A percentile compares a stretch with the other conserved stretches of the same genome.
Evolutionary conservation across 371 early-diverging fungal genomes (phyloP).

Genomic region (Mortierella sp.): DNA sequence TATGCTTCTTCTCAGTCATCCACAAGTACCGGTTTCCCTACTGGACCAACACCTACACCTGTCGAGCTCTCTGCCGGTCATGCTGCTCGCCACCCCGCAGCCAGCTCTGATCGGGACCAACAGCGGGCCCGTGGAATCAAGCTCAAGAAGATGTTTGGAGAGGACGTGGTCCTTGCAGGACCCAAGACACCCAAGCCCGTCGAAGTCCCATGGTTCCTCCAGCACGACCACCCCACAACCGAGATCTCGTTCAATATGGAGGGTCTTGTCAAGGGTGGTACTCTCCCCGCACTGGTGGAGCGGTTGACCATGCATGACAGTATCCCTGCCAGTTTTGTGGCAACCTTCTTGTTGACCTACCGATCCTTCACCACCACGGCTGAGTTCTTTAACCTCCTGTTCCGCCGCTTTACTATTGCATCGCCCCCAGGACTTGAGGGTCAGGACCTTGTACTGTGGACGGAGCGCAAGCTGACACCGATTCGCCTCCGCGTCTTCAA

Average conservation of each 20-base stretch:
- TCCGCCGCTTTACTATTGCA: slow-evolving; percentile 78
- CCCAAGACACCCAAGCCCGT: slow-evolving; percentile 82
- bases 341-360: slow-evolving; percentile 92
- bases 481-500: slow-evolving; percentile 92
- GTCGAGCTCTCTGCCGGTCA: slow-evolving; percentile 27
- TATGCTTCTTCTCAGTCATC: neutral
- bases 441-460: slow-evolving; percentile 86
- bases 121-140: slow-evolving; percentile 25
- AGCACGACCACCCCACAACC: slow-evolving; percentile 78
- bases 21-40: too few species aligned
- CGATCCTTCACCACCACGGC: slow-evolving; percentile 85
- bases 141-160: slow-evolving; percentile 48
- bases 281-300: slow-evolving; percentile 88
- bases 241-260: slow-evolving; percentile 86
- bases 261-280: slow-evolving; percentile 89
- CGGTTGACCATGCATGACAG: slow-evolving; percentile 89
- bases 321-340: slow-evolving; percentile 82
- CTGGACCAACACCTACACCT: too few species aligned
- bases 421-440: slow-evolving; percentile 80
- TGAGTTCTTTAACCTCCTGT: slow-evolving; percentile 79
- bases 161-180: slow-evolving; percentile 31
- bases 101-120: neutral
- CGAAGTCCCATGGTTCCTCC: slow-evolving; percentile 83
- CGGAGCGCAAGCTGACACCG: slow-evolving; percentile 87
- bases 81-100: too few species aligned